Conservation (phyloP, 129 eudicot species). For the Pittosporum tobira region DNA sequence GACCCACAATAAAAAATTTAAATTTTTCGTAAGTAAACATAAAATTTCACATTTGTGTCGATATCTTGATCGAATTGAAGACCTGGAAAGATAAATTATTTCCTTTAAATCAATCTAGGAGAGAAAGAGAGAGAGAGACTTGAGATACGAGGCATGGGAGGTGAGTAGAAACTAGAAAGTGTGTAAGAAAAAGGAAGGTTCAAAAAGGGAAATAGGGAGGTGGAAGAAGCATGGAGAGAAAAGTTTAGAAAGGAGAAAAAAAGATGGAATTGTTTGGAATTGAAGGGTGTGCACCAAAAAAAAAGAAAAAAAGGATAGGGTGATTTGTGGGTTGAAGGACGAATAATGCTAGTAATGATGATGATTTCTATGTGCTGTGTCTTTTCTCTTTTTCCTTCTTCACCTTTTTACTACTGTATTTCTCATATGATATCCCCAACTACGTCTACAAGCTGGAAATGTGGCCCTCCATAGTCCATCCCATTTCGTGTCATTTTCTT, state of each 20-base stretch:
- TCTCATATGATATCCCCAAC: too few species aligned
- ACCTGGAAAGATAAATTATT: too few species aligned
- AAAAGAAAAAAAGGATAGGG: too few species aligned
- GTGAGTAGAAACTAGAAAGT: neutral
- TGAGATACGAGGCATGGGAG: neutral
- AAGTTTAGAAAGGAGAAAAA: conserved; percentile 6
- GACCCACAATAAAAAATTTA: too few species aligned
- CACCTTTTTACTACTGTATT: neutral
- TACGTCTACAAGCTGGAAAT: neutral
- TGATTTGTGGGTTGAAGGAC: conserved; percentile 14
- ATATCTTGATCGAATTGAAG: too few species aligned
- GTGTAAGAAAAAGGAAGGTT: neutral
- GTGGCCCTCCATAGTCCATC: too few species aligned
- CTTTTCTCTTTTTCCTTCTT: neutral
- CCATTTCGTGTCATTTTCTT: neutral
- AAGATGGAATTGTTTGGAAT: conserved; percentile 21
- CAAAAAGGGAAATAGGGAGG: conserved; percentile 7
- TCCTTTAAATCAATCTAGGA: too few species aligned
- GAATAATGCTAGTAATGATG: conserved; percentile 27
- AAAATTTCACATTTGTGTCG: too few species aligned
- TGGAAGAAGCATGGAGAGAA: neutral
- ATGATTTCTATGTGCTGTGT: conserved; percentile 12
- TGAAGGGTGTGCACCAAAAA: too few species aligned
- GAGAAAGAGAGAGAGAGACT: neutral
- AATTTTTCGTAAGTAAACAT: too few species aligned